Percentiles rank a stretch among this genome's conserved stretches.
phyloP scores from a whole-genome alignment of 2,329 filamentous ascomycete genomes.

The Diaporthe longicolla region DNA sequence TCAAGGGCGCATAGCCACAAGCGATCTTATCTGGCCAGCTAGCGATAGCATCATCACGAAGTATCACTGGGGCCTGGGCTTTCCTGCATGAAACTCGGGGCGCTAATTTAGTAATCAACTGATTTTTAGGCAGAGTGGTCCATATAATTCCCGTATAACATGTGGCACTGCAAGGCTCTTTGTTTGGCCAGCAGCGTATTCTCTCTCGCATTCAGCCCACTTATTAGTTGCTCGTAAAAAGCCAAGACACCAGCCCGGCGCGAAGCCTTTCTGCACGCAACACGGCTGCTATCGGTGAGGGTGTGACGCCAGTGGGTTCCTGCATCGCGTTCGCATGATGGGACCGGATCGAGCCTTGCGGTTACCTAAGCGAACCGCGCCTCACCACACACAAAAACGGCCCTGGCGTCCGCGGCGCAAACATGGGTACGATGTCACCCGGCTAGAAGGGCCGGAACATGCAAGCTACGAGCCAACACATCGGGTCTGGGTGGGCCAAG shows the following conservation, averaged over 20 bases:
- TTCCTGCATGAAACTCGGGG: conserved; percentile 8
- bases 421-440: conserved; percentile 9
- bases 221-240: background rate
- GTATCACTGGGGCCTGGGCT: background rate
- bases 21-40: conserved; percentile 16
- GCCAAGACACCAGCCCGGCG: background rate
- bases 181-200: background rate
- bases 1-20: conserved; percentile 20
- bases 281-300: background rate
- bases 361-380: background rate
- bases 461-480: conserved; percentile 14
- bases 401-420: background rate
- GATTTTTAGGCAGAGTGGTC: conserved; percentile 18
- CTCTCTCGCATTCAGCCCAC: background rate
- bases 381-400: background rate
- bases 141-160: background rate
- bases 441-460: conserved; percentile 24
- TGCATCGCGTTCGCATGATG: background rate
- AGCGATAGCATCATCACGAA: conserved; percentile 23
- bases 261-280: background rate
- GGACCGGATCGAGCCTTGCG: background rate
- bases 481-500: conserved; percentile 21
- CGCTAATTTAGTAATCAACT: conserved; percentile 28
- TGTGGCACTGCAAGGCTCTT: background rate
- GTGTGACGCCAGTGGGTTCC: background rate